These are phyloP conservation scores for Ceratocystis colombiana DNA, from an alignment of 2,329 filamentous ascomycete genomes.

Conservation along the genomic window DNA sequence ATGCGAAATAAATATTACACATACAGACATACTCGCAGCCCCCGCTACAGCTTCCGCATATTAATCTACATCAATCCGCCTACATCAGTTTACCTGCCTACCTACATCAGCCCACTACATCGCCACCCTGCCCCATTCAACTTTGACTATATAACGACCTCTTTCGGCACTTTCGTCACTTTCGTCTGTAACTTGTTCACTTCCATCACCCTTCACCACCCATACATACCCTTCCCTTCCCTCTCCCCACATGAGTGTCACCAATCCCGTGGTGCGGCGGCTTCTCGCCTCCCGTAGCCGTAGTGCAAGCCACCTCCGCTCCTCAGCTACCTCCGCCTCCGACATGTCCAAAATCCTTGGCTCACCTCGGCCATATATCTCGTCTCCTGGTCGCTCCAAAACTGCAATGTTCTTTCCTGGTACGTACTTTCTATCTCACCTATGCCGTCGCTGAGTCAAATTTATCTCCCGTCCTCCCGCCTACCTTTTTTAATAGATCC, in stretches of 20 bases:
- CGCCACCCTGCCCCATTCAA: too few species aligned
- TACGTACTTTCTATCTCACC: constrained; percentile 29
- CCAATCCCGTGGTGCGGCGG: constrained; percentile 24
- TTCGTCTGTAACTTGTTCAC: not conserved
- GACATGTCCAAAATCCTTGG: constrained; percentile 21
- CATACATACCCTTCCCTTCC: constrained; percentile 15
- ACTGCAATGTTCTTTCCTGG: constrained; percentile 54
- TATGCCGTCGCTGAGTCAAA: not conserved
- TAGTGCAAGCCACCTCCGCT: constrained; percentile 12
- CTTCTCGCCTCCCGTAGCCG: constrained; percentile 22
- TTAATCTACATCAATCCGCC: too few species aligned
- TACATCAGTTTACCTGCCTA: too few species aligned
- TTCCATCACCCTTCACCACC: not conserved
- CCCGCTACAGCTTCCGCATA: too few species aligned
- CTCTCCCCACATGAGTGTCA: constrained; percentile 15
- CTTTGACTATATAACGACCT: not conserved
- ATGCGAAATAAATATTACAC: too few species aligned
- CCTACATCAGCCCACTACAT: too few species aligned
- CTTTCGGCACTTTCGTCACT: not conserved
- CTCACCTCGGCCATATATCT: constrained; percentile 18
- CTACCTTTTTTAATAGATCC: not conserved
- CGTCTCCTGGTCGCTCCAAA: constrained; percentile 30
- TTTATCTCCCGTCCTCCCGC: constrained; percentile 1
- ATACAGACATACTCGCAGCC: too few species aligned
- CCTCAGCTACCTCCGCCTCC: constrained; percentile 14